phyloP scores from a whole-genome alignment of 495 filamentous ascomycete genomes.

The Penicillium subrubescens region DNA sequence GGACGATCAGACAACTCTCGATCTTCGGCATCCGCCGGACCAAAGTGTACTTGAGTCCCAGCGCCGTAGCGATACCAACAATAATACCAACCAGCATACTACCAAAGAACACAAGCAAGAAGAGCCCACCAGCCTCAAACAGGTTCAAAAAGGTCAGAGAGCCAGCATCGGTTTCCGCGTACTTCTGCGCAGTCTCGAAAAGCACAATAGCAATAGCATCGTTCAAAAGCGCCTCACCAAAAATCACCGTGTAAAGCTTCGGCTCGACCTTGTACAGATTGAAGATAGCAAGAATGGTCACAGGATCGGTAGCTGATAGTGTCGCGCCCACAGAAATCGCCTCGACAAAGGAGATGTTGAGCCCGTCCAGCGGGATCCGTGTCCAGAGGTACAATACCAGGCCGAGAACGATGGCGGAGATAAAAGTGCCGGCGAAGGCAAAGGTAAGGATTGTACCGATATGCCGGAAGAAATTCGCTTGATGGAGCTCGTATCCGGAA shows the following conservation, averaged over 20 bases:
- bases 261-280: conserved; percentile 99
- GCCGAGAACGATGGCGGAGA: conserved; percentile 91
- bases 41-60: conserved; percentile 89
- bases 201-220: conserved; percentile 98
- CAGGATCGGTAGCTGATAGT: conserved; percentile 92
- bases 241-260: conserved; percentile 96
- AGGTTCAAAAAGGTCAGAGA: conserved; percentile 72
- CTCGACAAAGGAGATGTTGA: conserved; percentile 87
- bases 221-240: conserved; percentile 96
- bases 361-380: conserved; percentile 76
- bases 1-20: conserved; percentile 89
- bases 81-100: conserved; percentile 85
- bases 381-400: conserved; percentile 87
- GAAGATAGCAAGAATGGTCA: conserved; percentile 98
- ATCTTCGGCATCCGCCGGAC: conserved; percentile 92
- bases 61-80: conserved; percentile 82
- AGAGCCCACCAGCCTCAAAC: conserved; percentile 89
- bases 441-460: conserved; percentile 99
- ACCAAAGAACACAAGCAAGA: conserved; percentile 94
- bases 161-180: conserved; percentile 62
- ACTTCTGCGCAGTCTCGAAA: conserved; percentile 94
- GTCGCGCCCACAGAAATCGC: conserved; percentile 95
- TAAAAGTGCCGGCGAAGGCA: conserved; percentile 95
- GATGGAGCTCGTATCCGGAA: conserved; percentile 95
- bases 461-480: conserved; percentile 98